A percentile compares a stretch with the other conserved stretches of the same genome.
Conservation (phyloP, 441 rosid species). For the Capsella rubella region DNA sequence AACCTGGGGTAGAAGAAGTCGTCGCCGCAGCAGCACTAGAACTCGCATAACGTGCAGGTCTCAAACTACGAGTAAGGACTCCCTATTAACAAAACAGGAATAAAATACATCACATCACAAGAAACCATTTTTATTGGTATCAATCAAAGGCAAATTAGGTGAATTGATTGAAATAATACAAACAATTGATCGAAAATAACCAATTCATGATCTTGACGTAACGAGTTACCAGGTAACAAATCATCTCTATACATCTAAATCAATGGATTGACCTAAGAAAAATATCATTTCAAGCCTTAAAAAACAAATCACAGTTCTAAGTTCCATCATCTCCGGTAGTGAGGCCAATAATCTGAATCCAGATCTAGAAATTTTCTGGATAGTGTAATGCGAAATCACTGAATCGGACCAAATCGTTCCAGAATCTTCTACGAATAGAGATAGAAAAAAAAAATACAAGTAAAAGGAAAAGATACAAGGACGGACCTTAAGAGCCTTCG, state of each 20-base stretch:
- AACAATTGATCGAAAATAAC: neutral
- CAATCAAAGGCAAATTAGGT: neutral
- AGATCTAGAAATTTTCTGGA: slow-evolving; percentile 26
- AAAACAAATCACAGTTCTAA: neutral
- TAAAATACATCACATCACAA: slow-evolving; percentile 8
- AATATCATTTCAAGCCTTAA: neutral
- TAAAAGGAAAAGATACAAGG: neutral
- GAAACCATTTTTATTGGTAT: neutral
- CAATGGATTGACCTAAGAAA: slow-evolving; percentile 9
- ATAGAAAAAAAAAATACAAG: neutral
- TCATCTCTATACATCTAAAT: slow-evolving; percentile 11
- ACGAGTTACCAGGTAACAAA: neutral
- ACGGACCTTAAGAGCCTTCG: slow-evolving; percentile 41
- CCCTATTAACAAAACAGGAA: slow-evolving; percentile 48
- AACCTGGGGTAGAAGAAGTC: slow-evolving; percentile 61
- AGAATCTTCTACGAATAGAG: neutral
- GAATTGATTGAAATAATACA: neutral
- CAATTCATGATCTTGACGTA: slow-evolving; percentile 16
- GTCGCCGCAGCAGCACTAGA: slow-evolving; percentile 62
- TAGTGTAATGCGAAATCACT: neutral
- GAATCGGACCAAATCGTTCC: slow-evolving; percentile 21
- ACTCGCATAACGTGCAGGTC: slow-evolving; percentile 58
- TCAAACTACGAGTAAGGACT: slow-evolving; percentile 51
- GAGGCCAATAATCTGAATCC: slow-evolving; percentile 11
- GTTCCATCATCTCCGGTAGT: neutral